Base-by-base conservation (phyloP, 441 rosid genomes). In the Jatropha podagrica region DNA sequence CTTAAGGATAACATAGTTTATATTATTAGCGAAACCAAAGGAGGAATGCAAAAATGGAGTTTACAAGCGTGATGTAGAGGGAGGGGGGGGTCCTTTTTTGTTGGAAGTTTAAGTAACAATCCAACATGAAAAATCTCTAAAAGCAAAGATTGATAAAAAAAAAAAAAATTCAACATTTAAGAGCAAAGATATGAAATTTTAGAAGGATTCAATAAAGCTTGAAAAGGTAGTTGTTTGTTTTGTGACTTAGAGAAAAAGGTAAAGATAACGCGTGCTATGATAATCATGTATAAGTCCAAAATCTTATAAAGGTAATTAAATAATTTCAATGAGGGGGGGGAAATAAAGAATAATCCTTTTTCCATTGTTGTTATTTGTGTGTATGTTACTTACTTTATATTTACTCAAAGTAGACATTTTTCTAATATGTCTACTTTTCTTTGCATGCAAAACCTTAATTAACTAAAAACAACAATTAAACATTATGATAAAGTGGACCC, bases 241-340 rank as follows among this genome's bases (percentile, higher is more conserved):
- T 42, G 71, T 2, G 84, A 74, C 83, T 79, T 72, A 14, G 68
- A 17, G 14, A 32, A 64, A 76, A 73, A 46, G 37, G 32, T n/a
- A 65, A 73, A 81, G 80, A 60, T 41, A 73, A 77, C 82, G 89
- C 89, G 76, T 86, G 89, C 89, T 52, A 5, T 17, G 17, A 56
- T 76, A 76, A 83, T 86, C 84, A 83, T 84, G 68, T 38, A 64
- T 68, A 52, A 70, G 60, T 79, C 84, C 83, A 75, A 83, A 81
- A 74, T 61, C 26, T 13, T 12, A 7, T 4, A n/a, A 71, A 44
- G 67, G 12, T 56, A 55, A 44, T 60, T 14, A 3, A 8, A 15
- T 7, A 60, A 71, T 83, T 80, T 69, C 74, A 15, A 48, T 7
- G n/a, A 13, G 11, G n/a, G 6, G 5, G 11, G n/a, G 6, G 5